Percentiles rank a stretch among this genome's conserved stretches.
These are phyloP conservation scores for Thermochaetoides thermophila DNA, from an alignment of 495 filamentous ascomycete genomes.

Conservation along the genomic window DNA sequence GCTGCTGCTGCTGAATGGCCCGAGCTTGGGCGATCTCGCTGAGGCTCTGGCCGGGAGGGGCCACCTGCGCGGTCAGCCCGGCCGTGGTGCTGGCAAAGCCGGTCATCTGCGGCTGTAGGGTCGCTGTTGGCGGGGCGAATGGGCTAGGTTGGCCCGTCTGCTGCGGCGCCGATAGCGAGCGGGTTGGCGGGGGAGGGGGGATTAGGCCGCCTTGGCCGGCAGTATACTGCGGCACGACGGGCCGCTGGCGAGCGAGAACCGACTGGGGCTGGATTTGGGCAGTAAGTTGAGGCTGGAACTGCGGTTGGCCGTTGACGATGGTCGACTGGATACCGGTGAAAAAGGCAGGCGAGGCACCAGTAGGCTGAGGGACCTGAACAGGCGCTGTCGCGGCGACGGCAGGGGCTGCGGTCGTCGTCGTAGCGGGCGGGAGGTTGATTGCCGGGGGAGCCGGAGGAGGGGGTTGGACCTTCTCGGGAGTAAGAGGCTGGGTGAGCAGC, in stretches of 20 bases:
- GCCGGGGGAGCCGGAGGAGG: constrained; percentile 24
- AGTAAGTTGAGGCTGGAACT: no score
- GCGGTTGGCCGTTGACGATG: constrained; percentile 24
- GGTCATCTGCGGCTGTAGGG: constrained; percentile 75
- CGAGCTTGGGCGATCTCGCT: constrained; percentile 55
- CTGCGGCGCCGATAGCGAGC: constrained; percentile 82
- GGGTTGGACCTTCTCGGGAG: constrained; percentile 53
- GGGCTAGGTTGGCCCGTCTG: constrained; percentile 61
- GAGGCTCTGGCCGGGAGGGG: constrained; percentile 61
- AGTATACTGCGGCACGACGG: constrained; percentile 50
- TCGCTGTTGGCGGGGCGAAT: constrained; percentile 58
- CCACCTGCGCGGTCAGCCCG: constrained; percentile 36
- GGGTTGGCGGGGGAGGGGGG: constrained; percentile 68
- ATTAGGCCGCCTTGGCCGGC: constrained; percentile 44
- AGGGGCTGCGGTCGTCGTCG: constrained; percentile 25
- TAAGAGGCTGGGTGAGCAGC: constrained; percentile 55
- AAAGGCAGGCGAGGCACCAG: constrained; percentile 35
- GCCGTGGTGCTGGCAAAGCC: no score
- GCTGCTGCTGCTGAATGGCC: constrained; percentile 39
- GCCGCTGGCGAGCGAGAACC: constrained; percentile 46
- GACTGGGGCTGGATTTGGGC: no score
- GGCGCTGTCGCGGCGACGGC: constrained; percentile 31
- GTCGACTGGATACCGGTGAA: constrained; percentile 26
- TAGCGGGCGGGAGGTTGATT: constrained; percentile 15
- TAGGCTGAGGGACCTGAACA: constrained; percentile 35